These are phyloP conservation scores for Poterioochromonas sp. DNA, from an alignment of 352 stramenopile genomes.

Conservation along the genomic window DNA sequence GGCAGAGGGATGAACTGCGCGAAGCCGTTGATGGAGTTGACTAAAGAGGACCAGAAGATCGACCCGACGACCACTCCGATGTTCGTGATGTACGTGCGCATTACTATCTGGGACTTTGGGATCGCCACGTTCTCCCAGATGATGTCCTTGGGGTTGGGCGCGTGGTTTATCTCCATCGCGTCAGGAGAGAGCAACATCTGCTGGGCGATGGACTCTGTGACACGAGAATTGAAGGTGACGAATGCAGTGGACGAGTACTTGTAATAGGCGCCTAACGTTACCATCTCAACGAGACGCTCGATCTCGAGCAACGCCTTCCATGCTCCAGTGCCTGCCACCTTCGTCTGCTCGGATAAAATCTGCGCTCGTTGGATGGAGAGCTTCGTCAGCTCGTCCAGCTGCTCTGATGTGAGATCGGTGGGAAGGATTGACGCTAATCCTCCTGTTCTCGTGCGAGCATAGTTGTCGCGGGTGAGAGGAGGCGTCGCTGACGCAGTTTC, in stretches of 20 bases:
- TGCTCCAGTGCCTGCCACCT: neutral
- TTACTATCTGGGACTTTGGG: neutral
- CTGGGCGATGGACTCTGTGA: neutral
- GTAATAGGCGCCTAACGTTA: constrained; percentile 17
- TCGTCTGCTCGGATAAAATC: too few relatives aligned
- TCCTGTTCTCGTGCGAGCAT: neutral
- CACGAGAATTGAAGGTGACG: constrained; percentile 27
- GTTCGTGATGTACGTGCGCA: neutral
- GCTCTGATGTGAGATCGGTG: neutral
- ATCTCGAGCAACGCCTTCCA: neutral
- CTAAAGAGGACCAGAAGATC: constrained; percentile 12
- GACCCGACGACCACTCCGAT: neutral
- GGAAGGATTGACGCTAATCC: neutral
- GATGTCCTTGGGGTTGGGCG: constrained; percentile 27
- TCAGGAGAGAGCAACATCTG: constrained; percentile 24
- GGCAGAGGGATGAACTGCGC: neutral
- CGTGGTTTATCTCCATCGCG: neutral
- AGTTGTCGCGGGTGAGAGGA: neutral
- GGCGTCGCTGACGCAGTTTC: too few relatives aligned
- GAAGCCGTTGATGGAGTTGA: neutral
- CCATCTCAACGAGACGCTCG: neutral
- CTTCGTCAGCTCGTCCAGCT: neutral
- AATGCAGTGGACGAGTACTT: constrained; percentile 26
- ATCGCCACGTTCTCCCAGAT: constrained; percentile 33
- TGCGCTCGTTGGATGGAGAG: neutral